Base-by-base conservation (phyloP, 495 filamentous ascomycete species). In the Stereocaulon alpinum region DNA sequence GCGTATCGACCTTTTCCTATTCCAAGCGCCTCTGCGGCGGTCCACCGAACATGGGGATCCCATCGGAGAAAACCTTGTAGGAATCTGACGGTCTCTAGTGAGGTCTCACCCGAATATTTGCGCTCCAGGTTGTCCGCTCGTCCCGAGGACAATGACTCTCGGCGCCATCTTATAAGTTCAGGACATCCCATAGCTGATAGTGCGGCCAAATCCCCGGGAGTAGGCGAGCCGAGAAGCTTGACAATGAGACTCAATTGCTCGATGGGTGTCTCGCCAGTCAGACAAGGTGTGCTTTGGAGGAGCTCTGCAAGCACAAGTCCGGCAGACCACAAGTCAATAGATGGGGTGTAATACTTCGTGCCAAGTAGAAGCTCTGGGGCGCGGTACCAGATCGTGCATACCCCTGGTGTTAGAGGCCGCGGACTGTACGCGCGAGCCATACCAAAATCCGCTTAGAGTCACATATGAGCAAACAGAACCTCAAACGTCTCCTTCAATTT, bases 371-470 rank as follows among this genome's bases (percentile, higher is more conserved):
- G 61, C 53, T 77, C 94, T 0, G 93, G 93, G 0, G 88, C 87
- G 20, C 89, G 82, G 68, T 99, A 99, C 93, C 93, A 99, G 58
- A 92, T 89, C 1, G 74, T 77, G 41, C 73, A 71, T 10, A 76
- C 72, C 4, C 74, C 73, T 10, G 74, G 75, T 20, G 75, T 77
- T 24, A 77, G 63, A 22, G 74, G 74, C 22, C 75, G 73, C 24
- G 60, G 53, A 24, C 64, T 68, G 58, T 69, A 77, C 50, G 71
- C 70, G 32, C 75, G 67, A 32, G 75, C 75, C 70, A 77, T 76
- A 32, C 74, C 74, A 41, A 77, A 77, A 58, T 77, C 74, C 32
- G 74, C 74, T 76, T 53, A n/a, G 14, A 40, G 17, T 20, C 44
- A 20, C 27, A 2, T 24, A 14, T 56, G 0, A 58, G 44, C 17